Conservation (phyloP, 1,139 yeast genomes). For the Suzukiozyma palmioleophila region DNA sequence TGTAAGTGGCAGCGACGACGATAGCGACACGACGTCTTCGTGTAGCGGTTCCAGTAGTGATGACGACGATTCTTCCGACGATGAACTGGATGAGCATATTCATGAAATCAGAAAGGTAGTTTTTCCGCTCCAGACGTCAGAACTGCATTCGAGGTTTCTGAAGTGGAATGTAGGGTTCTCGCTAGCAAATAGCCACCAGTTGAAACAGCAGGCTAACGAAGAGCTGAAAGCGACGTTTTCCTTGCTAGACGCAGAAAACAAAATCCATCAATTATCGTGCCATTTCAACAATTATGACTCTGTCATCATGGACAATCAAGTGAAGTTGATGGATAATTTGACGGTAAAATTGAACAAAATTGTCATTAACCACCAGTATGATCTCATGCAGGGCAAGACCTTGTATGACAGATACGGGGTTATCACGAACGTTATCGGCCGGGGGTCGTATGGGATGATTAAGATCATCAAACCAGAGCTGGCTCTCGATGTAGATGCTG, state of each 20-base stretch:
- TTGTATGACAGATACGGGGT: slow-evolving; percentile 65
- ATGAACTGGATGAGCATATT: slow-evolving; percentile 19
- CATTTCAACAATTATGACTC: slow-evolving; percentile 28
- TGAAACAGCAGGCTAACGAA: slow-evolving; percentile 26
- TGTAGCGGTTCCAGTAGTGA: not conserved
- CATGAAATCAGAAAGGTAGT: slow-evolving; percentile 23
- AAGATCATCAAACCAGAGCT: slow-evolving; percentile 58
- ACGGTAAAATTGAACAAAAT: slow-evolving; percentile 36
- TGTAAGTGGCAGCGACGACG: not conserved
- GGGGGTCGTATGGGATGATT: slow-evolving; percentile 84
- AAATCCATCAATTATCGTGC: slow-evolving; percentile 22
- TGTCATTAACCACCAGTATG: slow-evolving; percentile 17
- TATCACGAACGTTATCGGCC: slow-evolving; percentile 77
- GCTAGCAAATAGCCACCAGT: slow-evolving; percentile 11
- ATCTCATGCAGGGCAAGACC: slow-evolving; percentile 21
- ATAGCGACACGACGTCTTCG: not conserved
- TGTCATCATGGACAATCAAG: slow-evolving; percentile 55
- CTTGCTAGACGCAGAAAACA: slow-evolving; percentile 19
- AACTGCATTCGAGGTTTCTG: slow-evolving; percentile 28
- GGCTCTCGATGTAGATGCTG: slow-evolving; percentile 8
- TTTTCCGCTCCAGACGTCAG: slow-evolving; percentile 12
- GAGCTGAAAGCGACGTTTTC: slow-evolving; percentile 31
- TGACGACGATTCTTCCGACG: slow-evolving; percentile 16
- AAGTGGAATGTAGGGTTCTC: slow-evolving; percentile 29
- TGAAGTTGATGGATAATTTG: slow-evolving; percentile 46